Conservation (phyloP, 257 asterid species). For the Solanum sejunctum region DNA sequence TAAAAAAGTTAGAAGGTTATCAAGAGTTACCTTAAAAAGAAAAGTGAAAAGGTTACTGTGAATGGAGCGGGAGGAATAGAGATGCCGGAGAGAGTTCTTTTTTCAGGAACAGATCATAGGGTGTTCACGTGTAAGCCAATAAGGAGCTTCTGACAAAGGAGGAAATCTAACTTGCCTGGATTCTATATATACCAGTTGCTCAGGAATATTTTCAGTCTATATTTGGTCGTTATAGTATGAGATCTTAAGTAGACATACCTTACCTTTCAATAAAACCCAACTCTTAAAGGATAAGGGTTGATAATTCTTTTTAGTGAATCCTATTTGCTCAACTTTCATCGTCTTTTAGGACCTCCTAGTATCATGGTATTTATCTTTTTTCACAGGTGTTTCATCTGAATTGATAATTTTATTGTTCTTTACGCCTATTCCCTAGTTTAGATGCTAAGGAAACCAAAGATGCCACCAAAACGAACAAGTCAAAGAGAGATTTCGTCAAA, state of each 20-base stretch:
- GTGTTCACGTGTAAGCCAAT: background rate
- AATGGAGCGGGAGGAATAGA: background rate
- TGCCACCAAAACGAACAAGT: background rate
- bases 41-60: background rate
- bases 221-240: background rate
- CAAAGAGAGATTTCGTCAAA: background rate
- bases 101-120: background rate
- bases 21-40: background rate
- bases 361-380: background rate
- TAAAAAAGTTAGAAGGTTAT: background rate
- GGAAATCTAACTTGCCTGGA: background rate
- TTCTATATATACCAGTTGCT: background rate
- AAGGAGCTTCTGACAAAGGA: background rate
- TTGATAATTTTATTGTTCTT: background rate
- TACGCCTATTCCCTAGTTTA: background rate
- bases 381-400: background rate
- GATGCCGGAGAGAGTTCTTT: background rate
- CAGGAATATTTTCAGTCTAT: background rate
- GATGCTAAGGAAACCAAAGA: background rate
- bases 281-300: background rate
- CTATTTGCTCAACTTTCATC: background rate
- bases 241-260: background rate
- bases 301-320: background rate
- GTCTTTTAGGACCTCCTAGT: background rate
- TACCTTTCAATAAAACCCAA: background rate